Conservation (phyloP, 2,329 filamentous ascomycete species). For the Clonostachys rosea region DNA sequence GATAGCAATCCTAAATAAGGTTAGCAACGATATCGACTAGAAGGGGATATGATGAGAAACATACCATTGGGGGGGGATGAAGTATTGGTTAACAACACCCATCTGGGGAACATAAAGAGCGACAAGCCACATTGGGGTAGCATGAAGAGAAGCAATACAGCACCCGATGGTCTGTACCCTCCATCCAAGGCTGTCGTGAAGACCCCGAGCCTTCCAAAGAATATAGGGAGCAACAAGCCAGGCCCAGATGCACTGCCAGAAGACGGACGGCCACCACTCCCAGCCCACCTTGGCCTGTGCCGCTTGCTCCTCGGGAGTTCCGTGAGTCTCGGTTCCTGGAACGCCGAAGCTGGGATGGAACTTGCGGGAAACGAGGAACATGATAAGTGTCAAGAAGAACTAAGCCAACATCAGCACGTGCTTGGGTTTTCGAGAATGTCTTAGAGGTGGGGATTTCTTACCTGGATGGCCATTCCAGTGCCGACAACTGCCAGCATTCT, state of each 20-base stretch:
- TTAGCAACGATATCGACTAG: neutral
- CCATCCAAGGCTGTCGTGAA: slow-evolving; percentile 62
- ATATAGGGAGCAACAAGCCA: slow-evolving; percentile 45
- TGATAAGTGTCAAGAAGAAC: slow-evolving; percentile 52
- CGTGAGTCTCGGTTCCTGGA: slow-evolving; percentile 55
- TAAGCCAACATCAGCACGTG: slow-evolving; percentile 17
- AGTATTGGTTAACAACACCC: slow-evolving; percentile 46
- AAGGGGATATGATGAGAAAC: slow-evolving; percentile 11
- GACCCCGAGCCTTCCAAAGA: slow-evolving; percentile 55
- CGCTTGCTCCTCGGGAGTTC: slow-evolving; percentile 45
- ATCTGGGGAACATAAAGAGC: slow-evolving; percentile 50
- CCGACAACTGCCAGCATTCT: slow-evolving; percentile 45
- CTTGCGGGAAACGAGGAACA: slow-evolving; percentile 60
- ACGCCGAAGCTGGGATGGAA: slow-evolving; percentile 60
- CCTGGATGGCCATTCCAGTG: slow-evolving; percentile 51
- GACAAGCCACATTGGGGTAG: slow-evolving; percentile 63
- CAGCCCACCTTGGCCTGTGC: slow-evolving; percentile 44
- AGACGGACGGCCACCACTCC: slow-evolving; percentile 65
- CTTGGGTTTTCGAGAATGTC: neutral
- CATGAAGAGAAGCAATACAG: slow-evolving; percentile 47
- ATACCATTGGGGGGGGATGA: slow-evolving; percentile 59
- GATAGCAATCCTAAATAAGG: slow-evolving; percentile 27
- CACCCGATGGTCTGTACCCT: slow-evolving; percentile 53
- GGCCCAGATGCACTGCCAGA: slow-evolving; percentile 59
- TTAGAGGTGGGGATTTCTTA: slow-evolving; percentile 19